phyloP scores from a whole-genome alignment of 345 rosid genomes.

The Trapa incisa region DNA sequence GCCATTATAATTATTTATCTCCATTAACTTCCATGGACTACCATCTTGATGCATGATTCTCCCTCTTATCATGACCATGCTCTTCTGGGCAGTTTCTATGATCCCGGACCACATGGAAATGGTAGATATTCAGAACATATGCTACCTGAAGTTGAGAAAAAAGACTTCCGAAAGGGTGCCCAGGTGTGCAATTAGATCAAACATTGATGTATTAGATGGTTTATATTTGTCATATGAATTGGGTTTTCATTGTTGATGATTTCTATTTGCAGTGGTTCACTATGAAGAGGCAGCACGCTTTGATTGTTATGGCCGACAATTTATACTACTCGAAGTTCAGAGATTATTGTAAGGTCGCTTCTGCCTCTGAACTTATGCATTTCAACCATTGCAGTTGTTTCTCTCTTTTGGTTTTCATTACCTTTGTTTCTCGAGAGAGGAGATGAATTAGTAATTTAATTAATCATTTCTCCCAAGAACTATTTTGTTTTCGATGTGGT shows the following conservation, averaged over 20 bases:
- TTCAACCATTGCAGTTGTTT: slow-evolving; percentile 8
- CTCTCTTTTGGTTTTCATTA: neutral
- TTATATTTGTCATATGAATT: neutral
- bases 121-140: slow-evolving; percentile 95
- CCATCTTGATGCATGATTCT: neutral
- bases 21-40: neutral
- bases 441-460: neutral
- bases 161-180: slow-evolving; percentile 97
- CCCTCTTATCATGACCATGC: neutral
- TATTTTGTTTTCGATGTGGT: neutral
- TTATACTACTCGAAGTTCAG: slow-evolving; percentile 87
- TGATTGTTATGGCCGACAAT: slow-evolving; percentile 79
- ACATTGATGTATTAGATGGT: too few species aligned
- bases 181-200: slow-evolving; percentile 42
- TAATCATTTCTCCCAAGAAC: neutral
- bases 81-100: slow-evolving; percentile 59
- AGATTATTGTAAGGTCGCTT: slow-evolving; percentile 69
- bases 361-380: neutral
- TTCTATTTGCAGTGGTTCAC: slow-evolving; percentile 82
- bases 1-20: neutral
- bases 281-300: slow-evolving; percentile 93
- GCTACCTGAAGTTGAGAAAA: slow-evolving; percentile 81
- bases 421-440: neutral
- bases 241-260: neutral
- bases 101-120: slow-evolving; percentile 95